Evolutionary conservation across 1,284 basidiomycete species (phyloP), one percentile per base, ranked within the genome.

Genomic region (Paramarasmius palmivorus): DNA sequence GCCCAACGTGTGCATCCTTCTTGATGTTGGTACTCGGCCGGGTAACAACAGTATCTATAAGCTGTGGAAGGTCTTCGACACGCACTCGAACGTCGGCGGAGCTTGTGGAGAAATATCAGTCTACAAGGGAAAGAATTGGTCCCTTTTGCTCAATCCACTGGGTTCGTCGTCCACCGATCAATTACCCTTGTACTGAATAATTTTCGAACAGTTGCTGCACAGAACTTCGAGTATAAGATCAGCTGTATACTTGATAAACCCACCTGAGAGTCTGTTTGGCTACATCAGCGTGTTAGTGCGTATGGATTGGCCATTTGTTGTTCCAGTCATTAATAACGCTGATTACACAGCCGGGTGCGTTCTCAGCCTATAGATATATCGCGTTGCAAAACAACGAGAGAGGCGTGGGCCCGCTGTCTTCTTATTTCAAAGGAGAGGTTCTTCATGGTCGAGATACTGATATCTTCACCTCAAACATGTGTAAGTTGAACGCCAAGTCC

Each of bases 391-490:
- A 99, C 64, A 84, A 96, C 68, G 83, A 87, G 54, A 77, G 83
- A 36, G 95, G 95, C 0, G 75, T 82, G 19, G 97, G 96, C 0
- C 97, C 97, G 0, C 74, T 99, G 1, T 90, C 92, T 0, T 93
- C 91, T 0, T 99, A 99, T 71, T 99, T 99, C 78, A 95, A 97
- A 68, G 96, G 97, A 25, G 97, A 99, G 68, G 84, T 92, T 32
- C 72, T 98, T 45, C 87, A 94, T 60, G 93, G 93, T 7, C 83
- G 87, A 20, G 93, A 97, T 63, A 94, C 95, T 0, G 93, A 97
- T 65, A 94, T 98, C 38, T 98, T 98, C 69, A 97, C 93, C 0
- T 94, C 90, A 3, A 93, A 93, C 62, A 93, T 92, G 90, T 92
- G 89, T 90, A 71, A 55, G 84, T 79, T 5, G 12, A 48, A 14